A percentile compares a stretch with the other conserved stretches of the same genome.
phyloP scores from a whole-genome alignment of 768 basidiomycete genomes.

The Goffeauzyma gilvescens region DNA sequence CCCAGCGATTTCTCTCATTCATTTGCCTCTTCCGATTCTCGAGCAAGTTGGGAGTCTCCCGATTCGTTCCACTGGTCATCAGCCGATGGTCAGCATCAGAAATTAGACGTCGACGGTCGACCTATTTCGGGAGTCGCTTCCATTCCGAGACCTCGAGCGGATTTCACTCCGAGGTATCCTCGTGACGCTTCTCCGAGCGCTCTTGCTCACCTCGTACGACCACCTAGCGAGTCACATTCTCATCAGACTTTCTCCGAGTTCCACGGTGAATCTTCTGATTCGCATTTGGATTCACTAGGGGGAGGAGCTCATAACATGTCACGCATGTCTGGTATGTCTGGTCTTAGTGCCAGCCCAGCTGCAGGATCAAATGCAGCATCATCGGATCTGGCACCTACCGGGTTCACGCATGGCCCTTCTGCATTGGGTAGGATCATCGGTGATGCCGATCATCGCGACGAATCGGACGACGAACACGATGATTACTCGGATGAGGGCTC shows the following conservation, averaged over 20 bases:
- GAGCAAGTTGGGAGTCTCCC: constrained; percentile 29
- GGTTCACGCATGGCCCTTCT: constrained; percentile 20
- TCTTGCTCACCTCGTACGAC: constrained; percentile 18
- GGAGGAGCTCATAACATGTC: too few relatives aligned
- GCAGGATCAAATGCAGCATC: neutral
- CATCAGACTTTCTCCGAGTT: constrained; percentile 27
- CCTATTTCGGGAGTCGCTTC: constrained; percentile 17
- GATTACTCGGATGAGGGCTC: constrained; percentile 15
- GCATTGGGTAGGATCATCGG: constrained; percentile 21
- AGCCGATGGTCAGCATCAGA: constrained; percentile 13
- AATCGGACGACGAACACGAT: constrained; percentile 25
- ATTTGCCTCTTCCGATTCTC: constrained; percentile 17
- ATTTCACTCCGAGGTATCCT: constrained; percentile 32
- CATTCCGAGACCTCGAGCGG: constrained; percentile 24
- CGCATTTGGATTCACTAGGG: too few relatives aligned
- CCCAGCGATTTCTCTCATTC: constrained; percentile 27
- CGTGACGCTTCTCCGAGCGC: constrained; percentile 23
- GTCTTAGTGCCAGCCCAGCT: too few relatives aligned
- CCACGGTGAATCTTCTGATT: too few relatives aligned
- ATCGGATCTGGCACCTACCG: constrained; percentile 1
- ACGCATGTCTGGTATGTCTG: too few relatives aligned
- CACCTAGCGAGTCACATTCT: constrained; percentile 14
- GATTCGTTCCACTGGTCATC: constrained; percentile 30
- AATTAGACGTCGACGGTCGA: constrained; percentile 13
- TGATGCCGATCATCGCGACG: constrained; percentile 18